Conservation (phyloP, 2,329 filamentous ascomycete species). For the Hymenoscyphus infarciens region DNA sequence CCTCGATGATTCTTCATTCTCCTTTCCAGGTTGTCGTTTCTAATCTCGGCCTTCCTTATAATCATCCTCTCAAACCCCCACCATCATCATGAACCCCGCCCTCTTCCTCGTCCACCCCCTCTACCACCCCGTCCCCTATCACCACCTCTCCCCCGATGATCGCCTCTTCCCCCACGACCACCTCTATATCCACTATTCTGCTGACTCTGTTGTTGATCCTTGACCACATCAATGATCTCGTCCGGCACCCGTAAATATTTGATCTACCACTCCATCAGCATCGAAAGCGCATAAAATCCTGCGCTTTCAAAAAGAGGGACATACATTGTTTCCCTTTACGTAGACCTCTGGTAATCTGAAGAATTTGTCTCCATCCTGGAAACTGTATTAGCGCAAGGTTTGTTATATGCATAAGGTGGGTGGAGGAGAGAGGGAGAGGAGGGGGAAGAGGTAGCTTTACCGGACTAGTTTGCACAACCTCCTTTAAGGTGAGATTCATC, state of each 20-base stretch:
- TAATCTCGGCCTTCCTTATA: not conserved
- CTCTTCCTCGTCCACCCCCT: constrained; percentile 31
- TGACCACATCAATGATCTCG: constrained; percentile 91
- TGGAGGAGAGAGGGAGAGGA: not conserved
- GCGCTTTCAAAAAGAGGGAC: constrained; percentile 12
- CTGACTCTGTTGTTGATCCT: constrained; percentile 67
- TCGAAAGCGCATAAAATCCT: not conserved
- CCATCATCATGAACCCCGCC: constrained; percentile 25
- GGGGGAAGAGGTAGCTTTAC: constrained; percentile 40
- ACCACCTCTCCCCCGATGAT: constrained; percentile 50
- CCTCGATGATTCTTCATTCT: not conserved
- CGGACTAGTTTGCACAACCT: constrained; percentile 93
- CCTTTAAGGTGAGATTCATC: constrained; percentile 98
- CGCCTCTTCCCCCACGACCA: constrained; percentile 55
- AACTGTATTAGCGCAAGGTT: constrained; percentile 20
- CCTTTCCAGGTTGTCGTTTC: not conserved
- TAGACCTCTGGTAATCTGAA: constrained; percentile 90
- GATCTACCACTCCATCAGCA: constrained; percentile 52
- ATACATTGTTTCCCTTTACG: constrained; percentile 93
- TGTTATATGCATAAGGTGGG: not conserved
- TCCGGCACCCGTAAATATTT: constrained; percentile 97
- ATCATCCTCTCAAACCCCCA: not conserved
- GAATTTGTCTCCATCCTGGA: constrained; percentile 86
- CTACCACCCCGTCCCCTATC: constrained; percentile 40
- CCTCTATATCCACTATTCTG: constrained; percentile 53